phyloP scores from a whole-genome alignment of 1,284 basidiomycete genomes.

The Afroboletus lepidellus region DNA sequence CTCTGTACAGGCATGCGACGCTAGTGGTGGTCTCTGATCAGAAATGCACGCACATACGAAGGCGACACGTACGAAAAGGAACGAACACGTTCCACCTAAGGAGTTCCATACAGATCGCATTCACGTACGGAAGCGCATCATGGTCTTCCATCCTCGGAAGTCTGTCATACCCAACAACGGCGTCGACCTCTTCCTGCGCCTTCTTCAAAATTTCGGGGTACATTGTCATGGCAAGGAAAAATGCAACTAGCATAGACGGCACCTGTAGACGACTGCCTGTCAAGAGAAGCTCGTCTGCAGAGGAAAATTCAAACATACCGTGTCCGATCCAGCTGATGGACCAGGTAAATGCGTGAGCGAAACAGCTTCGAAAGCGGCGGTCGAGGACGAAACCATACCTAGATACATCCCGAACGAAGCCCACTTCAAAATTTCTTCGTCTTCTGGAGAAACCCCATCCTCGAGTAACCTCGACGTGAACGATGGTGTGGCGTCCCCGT shows the following conservation, averaged over 20 bases:
- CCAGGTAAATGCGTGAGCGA: neutral
- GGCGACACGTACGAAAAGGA: neutral
- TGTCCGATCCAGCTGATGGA: slow-evolving; percentile 22
- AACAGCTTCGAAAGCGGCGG: neutral
- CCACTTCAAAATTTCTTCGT: slow-evolving; percentile 17
- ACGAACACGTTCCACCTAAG: neutral
- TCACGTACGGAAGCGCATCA: neutral
- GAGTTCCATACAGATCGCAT: neutral
- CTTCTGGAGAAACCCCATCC: slow-evolving; percentile 12
- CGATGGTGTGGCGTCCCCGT: neutral
- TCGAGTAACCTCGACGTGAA: neutral
- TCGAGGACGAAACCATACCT: slow-evolving; percentile 8
- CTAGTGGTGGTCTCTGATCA: neutral
- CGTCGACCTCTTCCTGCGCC: neutral
- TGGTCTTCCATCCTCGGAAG: neutral
- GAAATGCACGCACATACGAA: neutral
- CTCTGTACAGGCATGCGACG: neutral
- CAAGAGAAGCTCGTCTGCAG: neutral
- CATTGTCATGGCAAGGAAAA: neutral
- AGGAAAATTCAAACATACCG: neutral
- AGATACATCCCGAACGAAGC: slow-evolving; percentile 14
- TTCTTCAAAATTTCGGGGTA: neutral
- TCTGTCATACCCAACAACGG: neutral
- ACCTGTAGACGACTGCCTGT: neutral
- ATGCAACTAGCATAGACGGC: neutral